A percentile compares a stretch with the other conserved stretches of the same genome.
Conservation (phyloP, 352 stramenopile genomes). For the Phytopythium delawarense region DNA sequence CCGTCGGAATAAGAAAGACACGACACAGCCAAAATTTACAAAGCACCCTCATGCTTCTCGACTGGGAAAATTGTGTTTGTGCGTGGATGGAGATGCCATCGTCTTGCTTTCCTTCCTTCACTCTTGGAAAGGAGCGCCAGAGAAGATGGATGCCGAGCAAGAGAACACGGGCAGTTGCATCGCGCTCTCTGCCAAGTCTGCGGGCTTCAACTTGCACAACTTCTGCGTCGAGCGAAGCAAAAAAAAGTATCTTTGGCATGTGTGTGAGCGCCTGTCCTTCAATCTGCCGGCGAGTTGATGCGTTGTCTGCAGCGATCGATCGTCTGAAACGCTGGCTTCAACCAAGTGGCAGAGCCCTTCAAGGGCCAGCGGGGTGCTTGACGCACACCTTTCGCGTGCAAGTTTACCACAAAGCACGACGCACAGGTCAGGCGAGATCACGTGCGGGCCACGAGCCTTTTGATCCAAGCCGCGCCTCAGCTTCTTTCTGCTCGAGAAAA, state of each 20-base stretch:
- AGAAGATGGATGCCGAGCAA: not conserved
- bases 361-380: not conserved
- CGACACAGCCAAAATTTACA: not conserved
- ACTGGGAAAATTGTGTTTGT: not conserved
- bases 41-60: too few species aligned
- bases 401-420: not conserved
- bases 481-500: not conserved
- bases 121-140: not conserved
- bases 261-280: not conserved
- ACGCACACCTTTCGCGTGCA: too few species aligned
- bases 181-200: not conserved
- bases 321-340: not conserved
- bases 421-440: not conserved
- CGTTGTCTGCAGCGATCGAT: not conserved
- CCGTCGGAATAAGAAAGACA: not conserved
- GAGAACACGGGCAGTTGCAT: not conserved
- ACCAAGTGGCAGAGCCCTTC: not conserved
- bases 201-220: not conserved
- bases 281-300: too few species aligned
- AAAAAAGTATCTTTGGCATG: not conserved
- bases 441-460: not conserved
- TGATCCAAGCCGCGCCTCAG: not conserved
- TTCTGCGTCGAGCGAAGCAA: not conserved
- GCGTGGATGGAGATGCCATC: not conserved
- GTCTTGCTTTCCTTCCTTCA: not conserved